phyloP scores from a whole-genome alignment of 148 eudicot genomes.

The Tetragonia tetragonoides region DNA sequence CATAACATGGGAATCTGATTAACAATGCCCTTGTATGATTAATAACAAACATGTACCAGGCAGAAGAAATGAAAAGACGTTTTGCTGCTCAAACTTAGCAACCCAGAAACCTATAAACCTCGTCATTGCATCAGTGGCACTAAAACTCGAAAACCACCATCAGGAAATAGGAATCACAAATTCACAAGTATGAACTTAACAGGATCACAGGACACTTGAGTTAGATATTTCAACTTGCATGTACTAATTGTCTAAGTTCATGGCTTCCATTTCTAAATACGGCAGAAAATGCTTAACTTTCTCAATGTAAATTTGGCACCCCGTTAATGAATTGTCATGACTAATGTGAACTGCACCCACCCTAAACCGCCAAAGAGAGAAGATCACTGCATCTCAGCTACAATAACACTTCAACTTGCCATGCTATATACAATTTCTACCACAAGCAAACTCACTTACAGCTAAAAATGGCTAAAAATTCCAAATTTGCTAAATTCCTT shows the following conservation, averaged over 20 bases:
- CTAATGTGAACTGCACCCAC: too few species aligned
- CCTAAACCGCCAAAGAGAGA: too few species aligned
- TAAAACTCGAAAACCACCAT: neutral
- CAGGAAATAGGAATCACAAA: neutral
- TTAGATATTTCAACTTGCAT: neutral
- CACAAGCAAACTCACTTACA: neutral
- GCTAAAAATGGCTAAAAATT: neutral
- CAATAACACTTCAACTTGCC: neutral
- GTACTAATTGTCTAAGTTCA: neutral
- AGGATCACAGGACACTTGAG: neutral
- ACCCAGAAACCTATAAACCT: neutral
- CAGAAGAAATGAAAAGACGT: constrained; percentile 2
- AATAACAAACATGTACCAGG: neutral
- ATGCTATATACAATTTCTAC: neutral
- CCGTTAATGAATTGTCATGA: too few species aligned
- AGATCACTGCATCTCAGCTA: too few species aligned
- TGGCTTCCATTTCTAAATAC: neutral
- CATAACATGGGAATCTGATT: neutral
- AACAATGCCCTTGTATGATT: neutral
- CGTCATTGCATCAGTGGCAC: neutral
- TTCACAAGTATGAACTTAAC: neutral
- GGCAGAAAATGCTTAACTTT: neutral
- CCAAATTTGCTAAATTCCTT: neutral
- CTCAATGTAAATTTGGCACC: too few species aligned
- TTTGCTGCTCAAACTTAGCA: neutral